These are phyloP conservation scores for Cichorium intybus DNA, from an alignment of 140 eudicot genomes.

Conservation along the genomic window DNA sequence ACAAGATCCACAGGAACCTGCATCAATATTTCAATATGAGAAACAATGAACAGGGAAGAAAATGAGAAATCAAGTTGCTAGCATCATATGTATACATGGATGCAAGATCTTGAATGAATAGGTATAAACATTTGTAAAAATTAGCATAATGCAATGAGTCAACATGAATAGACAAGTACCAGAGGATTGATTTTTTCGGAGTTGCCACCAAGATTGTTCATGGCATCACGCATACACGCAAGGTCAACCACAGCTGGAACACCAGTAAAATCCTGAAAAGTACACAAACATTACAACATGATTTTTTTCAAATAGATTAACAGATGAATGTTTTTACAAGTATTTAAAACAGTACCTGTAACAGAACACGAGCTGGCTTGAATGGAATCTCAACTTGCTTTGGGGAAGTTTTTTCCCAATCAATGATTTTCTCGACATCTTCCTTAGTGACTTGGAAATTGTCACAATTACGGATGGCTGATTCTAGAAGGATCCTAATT, in stretches of 20 bases:
- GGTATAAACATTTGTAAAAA: not conserved
- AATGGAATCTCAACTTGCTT: conserved; percentile 94
- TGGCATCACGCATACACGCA: conserved; percentile 99
- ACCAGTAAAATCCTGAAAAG: conserved; percentile 90
- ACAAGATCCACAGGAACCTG: conserved; percentile 99
- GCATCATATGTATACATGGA: not conserved
- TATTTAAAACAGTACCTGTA: conserved; percentile 54
- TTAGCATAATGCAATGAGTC: not conserved
- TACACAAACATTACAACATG: not conserved
- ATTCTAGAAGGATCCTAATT: conserved; percentile 84
- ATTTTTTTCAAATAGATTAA: not conserved
- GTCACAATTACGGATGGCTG: conserved; percentile 98
- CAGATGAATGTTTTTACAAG: not conserved
- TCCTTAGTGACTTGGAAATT: conserved; percentile 89
- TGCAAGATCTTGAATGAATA: conserved; percentile 1
- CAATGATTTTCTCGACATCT: conserved; percentile 95
- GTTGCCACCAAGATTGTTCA: conserved; percentile 90
- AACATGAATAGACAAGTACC: conserved; percentile 39
- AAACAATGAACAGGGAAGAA: not conserved
- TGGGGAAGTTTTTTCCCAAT: conserved; percentile 91
- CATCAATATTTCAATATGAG: conserved; percentile 23
- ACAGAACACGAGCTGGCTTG: conserved; percentile 96
- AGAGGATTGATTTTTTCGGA: conserved; percentile 92
- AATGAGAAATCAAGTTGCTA: conserved; percentile 5
- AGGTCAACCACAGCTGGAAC: conserved; percentile 99